Evolutionary conservation across 495 filamentous ascomycete genomes (phyloP).

Genomic region (Trichoderma orchidacearum): DNA sequence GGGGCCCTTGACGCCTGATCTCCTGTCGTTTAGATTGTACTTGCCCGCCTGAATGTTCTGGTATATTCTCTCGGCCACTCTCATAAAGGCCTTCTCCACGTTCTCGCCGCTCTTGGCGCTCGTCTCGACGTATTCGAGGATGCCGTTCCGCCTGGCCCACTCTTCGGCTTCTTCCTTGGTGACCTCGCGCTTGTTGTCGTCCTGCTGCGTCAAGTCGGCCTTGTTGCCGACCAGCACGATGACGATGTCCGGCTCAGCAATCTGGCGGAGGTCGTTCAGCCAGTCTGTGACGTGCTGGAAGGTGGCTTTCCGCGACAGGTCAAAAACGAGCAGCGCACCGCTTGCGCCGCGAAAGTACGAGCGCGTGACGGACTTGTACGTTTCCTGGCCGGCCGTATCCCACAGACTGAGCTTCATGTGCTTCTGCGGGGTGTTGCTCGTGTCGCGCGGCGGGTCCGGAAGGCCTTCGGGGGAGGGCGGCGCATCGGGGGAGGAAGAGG

Average conservation of each 20-base stretch:
- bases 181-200: slow-evolving; percentile 58
- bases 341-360: slow-evolving; percentile 91
- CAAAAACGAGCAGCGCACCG: slow-evolving; percentile 87
- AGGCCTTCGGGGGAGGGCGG: slow-evolving; percentile 12
- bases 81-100: slow-evolving; percentile 83
- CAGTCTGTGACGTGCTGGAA: slow-evolving; percentile 77
- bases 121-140: slow-evolving; percentile 91
- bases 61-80: slow-evolving; percentile 87
- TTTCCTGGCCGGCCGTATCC: slow-evolving; percentile 97
- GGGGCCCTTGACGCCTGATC: slow-evolving; percentile 74
- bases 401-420: slow-evolving; percentile 69
- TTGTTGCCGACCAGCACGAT: slow-evolving; percentile 95
- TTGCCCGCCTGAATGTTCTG: slow-evolving; percentile 86
- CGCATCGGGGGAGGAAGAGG: slow-evolving; percentile 17
- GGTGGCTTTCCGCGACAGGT: slow-evolving; percentile 76
- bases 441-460: slow-evolving; percentile 17
- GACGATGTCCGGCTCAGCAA: slow-evolving; percentile 87
- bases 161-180: slow-evolving; percentile 66
- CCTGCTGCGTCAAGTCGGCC: slow-evolving; percentile 51
- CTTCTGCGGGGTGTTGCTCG: slow-evolving; percentile 36
- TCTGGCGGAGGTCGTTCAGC: slow-evolving; percentile 83
- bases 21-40: slow-evolving; percentile 87
- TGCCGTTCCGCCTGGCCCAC: slow-evolving; percentile 71
- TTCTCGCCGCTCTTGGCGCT: slow-evolving; percentile 85
- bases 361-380: slow-evolving; percentile 86